Percentiles rank a stretch among this genome's conserved stretches.
Conservation (phyloP, 148 eudicot genomes). For the Chenopodium quinoa region DNA sequence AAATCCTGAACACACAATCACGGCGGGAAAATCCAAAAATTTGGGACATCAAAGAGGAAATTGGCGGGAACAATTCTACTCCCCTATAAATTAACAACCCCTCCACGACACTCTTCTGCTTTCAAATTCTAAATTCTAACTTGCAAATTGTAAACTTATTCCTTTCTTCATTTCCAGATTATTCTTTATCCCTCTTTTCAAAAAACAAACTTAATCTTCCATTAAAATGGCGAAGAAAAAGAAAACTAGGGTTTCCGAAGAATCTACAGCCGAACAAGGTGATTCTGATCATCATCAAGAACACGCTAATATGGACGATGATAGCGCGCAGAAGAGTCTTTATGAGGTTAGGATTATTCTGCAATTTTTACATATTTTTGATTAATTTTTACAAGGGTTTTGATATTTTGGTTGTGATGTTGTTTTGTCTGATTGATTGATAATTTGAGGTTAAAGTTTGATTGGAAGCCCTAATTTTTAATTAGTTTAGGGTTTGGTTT, state of each 20-base stretch:
- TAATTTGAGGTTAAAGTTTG: not conserved
- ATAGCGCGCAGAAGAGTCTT: slow-evolving; percentile 41
- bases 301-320: slow-evolving; percentile 26
- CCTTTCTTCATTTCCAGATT: slow-evolving; percentile 14
- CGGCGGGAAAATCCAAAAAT: slow-evolving; percentile 32
- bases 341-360: slow-evolving; percentile 49
- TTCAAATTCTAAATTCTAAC: not conserved
- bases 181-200: slow-evolving; percentile 1
- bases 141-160: not conserved
- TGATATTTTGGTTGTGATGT: not conserved
- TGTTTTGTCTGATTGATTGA: not conserved
- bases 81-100: not conserved
- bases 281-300: slow-evolving; percentile 27
- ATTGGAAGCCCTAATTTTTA: not conserved
- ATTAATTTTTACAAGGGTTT: not conserved
- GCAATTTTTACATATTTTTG: not conserved
- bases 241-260: slow-evolving; percentile 57
- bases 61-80: slow-evolving; percentile 48
- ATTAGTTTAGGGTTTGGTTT: too few species aligned
- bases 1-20: not conserved
- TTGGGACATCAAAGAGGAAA: not conserved
- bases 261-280: slow-evolving; percentile 28
- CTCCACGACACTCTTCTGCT: not conserved
- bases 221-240: slow-evolving; percentile 53
- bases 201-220: not conserved